Evolutionary conservation across 345 rosid genomes (phyloP).

Genomic region (Bruguiera parviflora): DNA sequence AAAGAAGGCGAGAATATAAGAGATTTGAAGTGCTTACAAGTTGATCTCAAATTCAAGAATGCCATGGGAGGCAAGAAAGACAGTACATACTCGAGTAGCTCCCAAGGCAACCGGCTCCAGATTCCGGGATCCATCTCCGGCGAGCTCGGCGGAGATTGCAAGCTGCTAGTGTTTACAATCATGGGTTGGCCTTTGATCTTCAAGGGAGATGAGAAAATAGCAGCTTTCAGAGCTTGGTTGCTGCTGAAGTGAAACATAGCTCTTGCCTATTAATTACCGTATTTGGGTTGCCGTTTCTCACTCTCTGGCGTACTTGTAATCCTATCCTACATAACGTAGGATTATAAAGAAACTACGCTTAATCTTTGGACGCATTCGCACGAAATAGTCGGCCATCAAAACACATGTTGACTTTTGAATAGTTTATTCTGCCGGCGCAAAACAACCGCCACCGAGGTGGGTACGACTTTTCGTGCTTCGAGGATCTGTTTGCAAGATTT

Average conservation of each 20-base stretch:
- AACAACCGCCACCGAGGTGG: too few species aligned
- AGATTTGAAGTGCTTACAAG: constrained; percentile 61
- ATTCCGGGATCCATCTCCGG: constrained; percentile 63
- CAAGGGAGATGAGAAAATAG: constrained; percentile 1
- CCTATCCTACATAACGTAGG: too few species aligned
- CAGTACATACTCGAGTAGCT: constrained; percentile 59
- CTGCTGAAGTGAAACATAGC: neutral
- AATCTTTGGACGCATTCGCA: too few species aligned
- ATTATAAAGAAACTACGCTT: too few species aligned
- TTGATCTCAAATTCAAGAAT: constrained; percentile 55
- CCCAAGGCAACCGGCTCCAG: constrained; percentile 71
- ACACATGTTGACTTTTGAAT: too few species aligned
- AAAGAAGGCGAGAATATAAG: constrained; percentile 52
- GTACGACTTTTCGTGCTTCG: too few species aligned
- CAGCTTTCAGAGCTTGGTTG: constrained; percentile 11
- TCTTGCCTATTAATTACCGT: neutral
- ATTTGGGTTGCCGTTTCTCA: too few species aligned
- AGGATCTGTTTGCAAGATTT: too few species aligned
- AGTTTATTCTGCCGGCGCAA: too few species aligned
- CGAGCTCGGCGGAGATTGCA: constrained; percentile 10
- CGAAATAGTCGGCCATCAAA: too few species aligned
- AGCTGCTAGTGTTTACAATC: neutral
- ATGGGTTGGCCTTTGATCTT: neutral
- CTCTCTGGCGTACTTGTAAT: too few species aligned
- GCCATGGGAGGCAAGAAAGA: constrained; percentile 56